Evolutionary conservation across 768 basidiomycete species (phyloP).

Genomic region (Calvatia gigantea): DNA sequence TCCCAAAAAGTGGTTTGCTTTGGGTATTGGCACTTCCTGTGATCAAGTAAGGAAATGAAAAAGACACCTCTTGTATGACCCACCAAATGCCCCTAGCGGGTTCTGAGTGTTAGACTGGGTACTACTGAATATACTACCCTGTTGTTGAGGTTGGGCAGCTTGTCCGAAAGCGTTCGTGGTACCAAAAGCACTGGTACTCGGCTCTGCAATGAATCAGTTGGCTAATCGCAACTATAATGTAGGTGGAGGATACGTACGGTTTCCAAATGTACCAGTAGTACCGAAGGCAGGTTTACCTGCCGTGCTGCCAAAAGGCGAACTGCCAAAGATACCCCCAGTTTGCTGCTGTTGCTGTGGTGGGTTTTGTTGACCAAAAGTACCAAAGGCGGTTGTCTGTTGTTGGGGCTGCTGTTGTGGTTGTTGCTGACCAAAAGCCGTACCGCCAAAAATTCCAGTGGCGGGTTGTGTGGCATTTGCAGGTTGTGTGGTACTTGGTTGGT

Average conservation of each 20-base stretch:
- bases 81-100: slow-evolving; percentile 40
- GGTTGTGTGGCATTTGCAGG: slow-evolving; percentile 17
- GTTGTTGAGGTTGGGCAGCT: slow-evolving; percentile 23
- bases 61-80: slow-evolving; percentile 4
- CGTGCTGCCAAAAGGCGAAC: slow-evolving; percentile 30
- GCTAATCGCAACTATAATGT: slow-evolving; percentile 12
- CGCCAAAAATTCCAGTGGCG: slow-evolving; percentile 35
- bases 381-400: slow-evolving; percentile 34
- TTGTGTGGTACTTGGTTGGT: slow-evolving; percentile 10
- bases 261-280: slow-evolving; percentile 31
- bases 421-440: slow-evolving; percentile 16
- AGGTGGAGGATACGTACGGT: slow-evolving; percentile 10
- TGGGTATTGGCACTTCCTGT: slow-evolving; percentile 16
- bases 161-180: slow-evolving; percentile 21
- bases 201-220: not conserved
- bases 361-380: slow-evolving; percentile 50
- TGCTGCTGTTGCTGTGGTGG: slow-evolving; percentile 35
- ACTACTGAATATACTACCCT: slow-evolving; percentile 30
- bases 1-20: slow-evolving; percentile 31
- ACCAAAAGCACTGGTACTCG: slow-evolving; percentile 23
- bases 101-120: slow-evolving; percentile 23
- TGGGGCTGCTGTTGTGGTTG: slow-evolving; percentile 26
- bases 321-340: slow-evolving; percentile 23
- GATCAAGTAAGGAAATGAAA: not conserved
- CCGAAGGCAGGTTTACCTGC: slow-evolving; percentile 28